These are phyloP conservation scores for Microsporum canis DNA, from an alignment of 2,329 filamentous ascomycete genomes.

Conservation along the genomic window DNA sequence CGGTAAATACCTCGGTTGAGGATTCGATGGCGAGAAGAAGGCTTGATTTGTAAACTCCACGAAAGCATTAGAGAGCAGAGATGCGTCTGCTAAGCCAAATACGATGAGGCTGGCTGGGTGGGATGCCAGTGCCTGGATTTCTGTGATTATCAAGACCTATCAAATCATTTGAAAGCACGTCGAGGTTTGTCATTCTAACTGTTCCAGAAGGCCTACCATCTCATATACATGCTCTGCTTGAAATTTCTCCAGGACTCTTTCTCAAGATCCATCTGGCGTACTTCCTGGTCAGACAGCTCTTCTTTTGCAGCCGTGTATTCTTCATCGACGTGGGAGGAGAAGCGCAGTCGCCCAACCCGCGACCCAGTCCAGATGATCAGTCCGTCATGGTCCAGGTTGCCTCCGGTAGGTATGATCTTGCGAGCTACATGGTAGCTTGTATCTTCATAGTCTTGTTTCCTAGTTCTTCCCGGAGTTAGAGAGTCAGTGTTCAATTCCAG, in stretches of 20 bases:
- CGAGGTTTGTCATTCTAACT: neutral
- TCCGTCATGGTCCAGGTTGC: slow-evolving; percentile 45
- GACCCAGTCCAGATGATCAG: slow-evolving; percentile 83
- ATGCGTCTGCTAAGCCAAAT: too few relatives aligned
- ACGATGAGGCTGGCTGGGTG: neutral
- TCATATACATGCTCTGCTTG: neutral
- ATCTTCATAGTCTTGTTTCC: slow-evolving; percentile 11
- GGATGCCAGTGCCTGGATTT: neutral
- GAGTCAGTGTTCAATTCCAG: slow-evolving; percentile 44
- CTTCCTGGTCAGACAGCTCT: neutral
- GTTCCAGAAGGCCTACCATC: neutral
- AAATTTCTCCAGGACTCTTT: too few relatives aligned
- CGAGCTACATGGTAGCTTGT: slow-evolving; percentile 52
- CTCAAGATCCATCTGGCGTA: neutral
- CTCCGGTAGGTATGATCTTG: slow-evolving; percentile 58
- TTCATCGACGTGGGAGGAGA: slow-evolving; percentile 37
- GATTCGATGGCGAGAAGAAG: neutral
- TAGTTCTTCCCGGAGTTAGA: neutral
- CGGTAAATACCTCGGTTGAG: neutral
- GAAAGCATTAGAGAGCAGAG: too few relatives aligned
- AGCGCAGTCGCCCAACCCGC: slow-evolving; percentile 60
- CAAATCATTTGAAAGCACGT: neutral
- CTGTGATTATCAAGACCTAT: neutral
- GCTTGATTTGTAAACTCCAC: too few relatives aligned
- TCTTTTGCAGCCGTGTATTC: neutral